Evolutionary conservation across 2,329 filamentous ascomycete species (phyloP).

Genomic region (Elsinoe arachidis): DNA sequence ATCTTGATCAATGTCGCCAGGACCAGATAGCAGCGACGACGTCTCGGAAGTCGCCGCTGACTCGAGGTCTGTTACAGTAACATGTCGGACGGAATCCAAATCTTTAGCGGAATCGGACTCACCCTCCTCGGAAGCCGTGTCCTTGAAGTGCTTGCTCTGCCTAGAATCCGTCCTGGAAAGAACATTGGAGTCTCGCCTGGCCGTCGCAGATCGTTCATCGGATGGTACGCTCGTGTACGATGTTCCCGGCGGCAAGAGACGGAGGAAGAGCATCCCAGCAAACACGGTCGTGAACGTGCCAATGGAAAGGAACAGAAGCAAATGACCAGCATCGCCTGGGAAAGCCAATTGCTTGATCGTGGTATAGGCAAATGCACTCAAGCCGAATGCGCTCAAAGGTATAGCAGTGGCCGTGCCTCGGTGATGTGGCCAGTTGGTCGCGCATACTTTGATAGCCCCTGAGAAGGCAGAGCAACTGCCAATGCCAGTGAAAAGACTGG

Average conservation of each 20-base stretch:
- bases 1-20: conserved; percentile 41
- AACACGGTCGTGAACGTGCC: conserved; percentile 72
- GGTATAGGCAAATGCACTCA: conserved; percentile 96
- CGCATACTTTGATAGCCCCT: conserved; percentile 73
- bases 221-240: conserved; percentile 50
- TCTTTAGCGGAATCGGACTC: conserved; percentile 27
- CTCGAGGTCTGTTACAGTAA: conserved; percentile 14
- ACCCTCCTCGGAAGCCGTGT: conserved; percentile 40
- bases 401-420: conserved; percentile 91
- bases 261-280: conserved; percentile 74
- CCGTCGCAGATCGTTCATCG: conserved; percentile 36
- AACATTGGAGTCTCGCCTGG: conserved; percentile 35
- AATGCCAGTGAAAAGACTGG: conserved; percentile 75
- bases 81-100: conserved; percentile 10
- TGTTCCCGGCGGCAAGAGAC: conserved; percentile 54
- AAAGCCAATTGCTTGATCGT: conserved; percentile 67
- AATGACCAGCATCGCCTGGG: conserved; percentile 71
- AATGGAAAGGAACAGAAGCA: conserved; percentile 69
- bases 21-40: conserved; percentile 66
- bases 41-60: conserved; percentile 56
- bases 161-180: conserved; percentile 41
- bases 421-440: conserved; percentile 83
- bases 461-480: conserved; percentile 89
- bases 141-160: conserved; percentile 35
- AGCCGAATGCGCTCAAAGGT: conserved; percentile 81